phyloP scores from a whole-genome alignment of 176 grass and related monocot species.

The Carex kokanica region DNA sequence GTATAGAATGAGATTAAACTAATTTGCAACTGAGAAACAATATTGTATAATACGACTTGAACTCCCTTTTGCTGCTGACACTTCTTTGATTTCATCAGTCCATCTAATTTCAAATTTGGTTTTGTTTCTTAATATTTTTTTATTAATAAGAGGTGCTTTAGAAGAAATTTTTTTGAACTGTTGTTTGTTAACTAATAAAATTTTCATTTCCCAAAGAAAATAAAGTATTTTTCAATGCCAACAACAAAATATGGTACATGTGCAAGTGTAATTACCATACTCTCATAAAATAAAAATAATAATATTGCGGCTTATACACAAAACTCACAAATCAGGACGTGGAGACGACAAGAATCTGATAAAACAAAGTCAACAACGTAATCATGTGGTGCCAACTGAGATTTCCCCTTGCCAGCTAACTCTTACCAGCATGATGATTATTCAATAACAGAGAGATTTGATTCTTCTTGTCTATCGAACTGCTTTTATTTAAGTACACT shows the following conservation, averaged over 20 bases:
- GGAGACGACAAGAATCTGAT: constrained; percentile 8
- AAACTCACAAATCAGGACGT: background rate
- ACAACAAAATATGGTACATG: background rate
- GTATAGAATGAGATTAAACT: background rate
- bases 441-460: background rate
- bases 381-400: background rate
- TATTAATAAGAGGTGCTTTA: background rate
- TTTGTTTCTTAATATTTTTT: background rate
- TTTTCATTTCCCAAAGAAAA: background rate
- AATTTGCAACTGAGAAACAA: background rate
- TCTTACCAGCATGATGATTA: background rate
- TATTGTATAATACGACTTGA: background rate
- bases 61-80: background rate
- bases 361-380: background rate
- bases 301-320: background rate
- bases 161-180: background rate
- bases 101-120: background rate
- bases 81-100: background rate
- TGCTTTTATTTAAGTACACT: background rate
- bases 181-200: background rate
- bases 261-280: background rate
- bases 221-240: background rate
- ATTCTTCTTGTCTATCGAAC: background rate
- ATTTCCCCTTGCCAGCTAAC: background rate
- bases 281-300: background rate